phyloP scores from a whole-genome alignment of 768 basidiomycete species.

The Termitomyces sp. region DNA sequence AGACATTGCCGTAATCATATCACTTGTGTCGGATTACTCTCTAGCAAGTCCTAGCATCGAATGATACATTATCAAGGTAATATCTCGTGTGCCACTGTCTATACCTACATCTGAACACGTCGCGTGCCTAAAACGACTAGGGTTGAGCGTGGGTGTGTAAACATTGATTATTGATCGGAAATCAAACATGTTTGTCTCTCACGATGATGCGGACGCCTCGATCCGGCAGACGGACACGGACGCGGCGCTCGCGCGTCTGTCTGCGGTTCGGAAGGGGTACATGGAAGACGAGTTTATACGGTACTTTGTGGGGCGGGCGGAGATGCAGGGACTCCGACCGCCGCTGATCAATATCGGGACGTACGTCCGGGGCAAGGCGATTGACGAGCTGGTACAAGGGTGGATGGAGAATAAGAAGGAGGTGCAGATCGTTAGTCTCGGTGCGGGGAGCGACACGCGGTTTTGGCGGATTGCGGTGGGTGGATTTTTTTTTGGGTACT shows the following conservation, averaged over 20 bases:
- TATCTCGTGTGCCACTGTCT: no score
- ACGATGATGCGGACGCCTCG: constrained; percentile 48
- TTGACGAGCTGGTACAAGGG: constrained; percentile 69
- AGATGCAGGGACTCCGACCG: constrained; percentile 57
- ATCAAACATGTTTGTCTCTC: no score
- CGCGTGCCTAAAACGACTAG: no score
- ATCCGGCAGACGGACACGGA: constrained; percentile 79
- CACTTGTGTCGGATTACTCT: no score
- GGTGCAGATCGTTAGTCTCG: constrained; percentile 90
- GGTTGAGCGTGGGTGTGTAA: no score
- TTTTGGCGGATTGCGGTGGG: constrained; percentile 89
- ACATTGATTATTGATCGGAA: no score
- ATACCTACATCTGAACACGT: no score
- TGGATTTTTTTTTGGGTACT: neutral
- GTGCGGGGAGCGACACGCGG: constrained; percentile 92
- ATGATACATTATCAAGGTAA: no score
- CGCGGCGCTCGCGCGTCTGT: constrained; percentile 77
- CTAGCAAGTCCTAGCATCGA: no score
- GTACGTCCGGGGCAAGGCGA: constrained; percentile 73
- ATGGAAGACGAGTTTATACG: constrained; percentile 70
- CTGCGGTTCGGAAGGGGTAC: constrained; percentile 82
- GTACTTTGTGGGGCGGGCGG: constrained; percentile 62
- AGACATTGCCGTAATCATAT: no score
- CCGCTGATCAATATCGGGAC: constrained; percentile 97
- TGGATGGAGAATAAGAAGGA: constrained; percentile 47